Evolutionary conservation across 1,284 basidiomycete genomes (phyloP), one percentile per base, ranked within the genome.

Genomic region (Bjerkandera adusta): DNA sequence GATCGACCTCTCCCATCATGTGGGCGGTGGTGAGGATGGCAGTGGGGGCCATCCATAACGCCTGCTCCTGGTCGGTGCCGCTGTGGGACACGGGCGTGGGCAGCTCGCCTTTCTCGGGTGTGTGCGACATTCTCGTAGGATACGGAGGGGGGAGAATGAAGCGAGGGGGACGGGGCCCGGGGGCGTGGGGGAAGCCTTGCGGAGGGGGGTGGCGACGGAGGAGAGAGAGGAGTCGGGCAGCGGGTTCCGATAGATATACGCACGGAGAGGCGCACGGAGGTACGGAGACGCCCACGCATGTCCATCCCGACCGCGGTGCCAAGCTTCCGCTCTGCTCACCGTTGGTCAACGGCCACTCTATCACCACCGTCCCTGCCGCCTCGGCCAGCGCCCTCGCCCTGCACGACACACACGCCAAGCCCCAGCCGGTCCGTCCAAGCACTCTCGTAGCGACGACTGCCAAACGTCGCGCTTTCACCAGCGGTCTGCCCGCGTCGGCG

Each of bases 1-100:
- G 73, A 60, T 92, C 85, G 45, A 92, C 75, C 43, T 89, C 80
- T 41, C 57, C 53, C 55, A 67, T 61, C 35, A 77, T 52, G 47
- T 71, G 67, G 0, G 51, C 48, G 27, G 48, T 56, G 4, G 60
- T 53, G 36, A 65, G 55, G 32, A 65, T 38, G 13, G 50, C 52
- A 8, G 56, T 47, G 3, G 63, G 63, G 18, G 54, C 52, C 7
- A 60, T 43, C 60, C 60, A 62, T 29, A 65, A 56, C 27, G 43
- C 52, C 30, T 27, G 39, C 26, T 53, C 49, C 13, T 27, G 27
- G 54, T 57, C 29, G 40, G 54, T 48, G 21, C 53, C 56, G 39
- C 15, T 43, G 30, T 38, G 45, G 20, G 54, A 52, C 16, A 47
- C 56, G 25, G 57, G 60, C 24, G 43, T 53, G 10, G 57, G 60